Percentiles rank a stretch among this genome's conserved stretches.
Evolutionary conservation across 179 eudicot genomes (phyloP).

Genomic region (Silene coronaria): DNA sequence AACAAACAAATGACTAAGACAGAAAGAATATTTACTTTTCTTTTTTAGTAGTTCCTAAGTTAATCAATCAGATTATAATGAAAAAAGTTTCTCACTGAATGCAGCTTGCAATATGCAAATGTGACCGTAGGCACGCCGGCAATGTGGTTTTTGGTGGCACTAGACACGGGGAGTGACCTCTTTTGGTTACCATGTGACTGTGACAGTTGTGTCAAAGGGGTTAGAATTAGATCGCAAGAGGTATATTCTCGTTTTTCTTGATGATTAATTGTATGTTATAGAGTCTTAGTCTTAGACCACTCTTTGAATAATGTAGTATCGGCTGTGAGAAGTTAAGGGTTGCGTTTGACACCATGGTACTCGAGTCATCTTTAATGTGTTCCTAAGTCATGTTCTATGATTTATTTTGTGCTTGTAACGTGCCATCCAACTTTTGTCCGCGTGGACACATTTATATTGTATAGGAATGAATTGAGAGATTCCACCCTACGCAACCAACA

Average conservation of each 20-base stretch:
- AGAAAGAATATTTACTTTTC: too few relatives aligned
- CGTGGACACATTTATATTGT: conserved; percentile 1
- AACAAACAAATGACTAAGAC: too few relatives aligned
- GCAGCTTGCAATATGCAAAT: conserved; percentile 80
- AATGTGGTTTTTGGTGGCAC: conserved; percentile 62
- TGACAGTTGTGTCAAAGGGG: conserved; percentile 49
- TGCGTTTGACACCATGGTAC: neutral
- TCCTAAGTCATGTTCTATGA: neutral
- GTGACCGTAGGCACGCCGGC: conserved; percentile 77
- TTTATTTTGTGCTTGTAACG: neutral
- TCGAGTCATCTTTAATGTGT: neutral
- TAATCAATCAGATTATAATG: neutral
- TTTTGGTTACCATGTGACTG: conserved; percentile 94
- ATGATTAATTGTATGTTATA: neutral
- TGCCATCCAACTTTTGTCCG: neutral
- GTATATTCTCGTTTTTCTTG: conserved; percentile 21
- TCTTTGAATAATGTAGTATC: neutral
- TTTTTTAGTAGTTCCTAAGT: neutral
- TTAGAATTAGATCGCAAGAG: conserved; percentile 25
- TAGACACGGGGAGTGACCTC: conserved; percentile 86
- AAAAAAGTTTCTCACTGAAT: conserved; percentile 2
- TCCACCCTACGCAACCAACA: conserved; percentile 10
- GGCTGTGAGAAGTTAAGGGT: neutral
- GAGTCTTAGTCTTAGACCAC: too few relatives aligned
- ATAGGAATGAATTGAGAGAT: conserved; percentile 1